These are phyloP conservation scores for Ophiostoma populinum DNA, from an alignment of 2,329 filamentous ascomycete genomes.

Conservation along the genomic window DNA sequence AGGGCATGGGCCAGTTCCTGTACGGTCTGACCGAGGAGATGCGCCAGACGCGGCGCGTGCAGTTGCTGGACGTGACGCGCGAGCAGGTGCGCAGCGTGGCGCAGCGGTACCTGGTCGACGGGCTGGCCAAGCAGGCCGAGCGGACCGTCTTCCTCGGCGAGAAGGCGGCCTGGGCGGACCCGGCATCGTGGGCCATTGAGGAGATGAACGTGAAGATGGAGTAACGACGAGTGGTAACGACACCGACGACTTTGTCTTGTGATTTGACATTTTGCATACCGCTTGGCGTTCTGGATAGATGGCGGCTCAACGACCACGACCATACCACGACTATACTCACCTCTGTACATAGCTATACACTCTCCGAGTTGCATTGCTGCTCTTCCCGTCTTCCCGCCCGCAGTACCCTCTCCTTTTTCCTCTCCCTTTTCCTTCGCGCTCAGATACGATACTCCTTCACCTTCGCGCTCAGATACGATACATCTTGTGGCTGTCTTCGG, in stretches of 20 bases:
- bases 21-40: slow-evolving; percentile 76
- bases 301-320: slow-evolving; percentile 1
- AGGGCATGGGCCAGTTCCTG: slow-evolving; percentile 75
- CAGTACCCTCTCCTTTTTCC: neutral
- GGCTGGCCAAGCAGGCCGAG: slow-evolving; percentile 39
- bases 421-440: neutral
- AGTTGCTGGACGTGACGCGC: slow-evolving; percentile 69
- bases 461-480: slow-evolving; percentile 46
- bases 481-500: slow-evolving; percentile 31
- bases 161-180: slow-evolving; percentile 64
- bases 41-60: slow-evolving; percentile 68
- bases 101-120: slow-evolving; percentile 62
- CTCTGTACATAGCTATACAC: slow-evolving; percentile 2
- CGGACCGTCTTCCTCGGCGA: slow-evolving; percentile 64
- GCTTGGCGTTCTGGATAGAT: slow-evolving; percentile 6
- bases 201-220: slow-evolving; percentile 50
- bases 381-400: neutral
- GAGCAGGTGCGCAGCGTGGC: slow-evolving; percentile 68
- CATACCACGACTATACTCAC: slow-evolving; percentile 3
- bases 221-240: slow-evolving; percentile 12
- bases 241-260: neutral
- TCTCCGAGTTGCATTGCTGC: neutral
- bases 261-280: neutral
- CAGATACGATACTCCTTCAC: too few species aligned
- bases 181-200: slow-evolving; percentile 50